Base-by-base conservation (phyloP, 306 rosid genomes). In the Vigna angularis region DNA sequence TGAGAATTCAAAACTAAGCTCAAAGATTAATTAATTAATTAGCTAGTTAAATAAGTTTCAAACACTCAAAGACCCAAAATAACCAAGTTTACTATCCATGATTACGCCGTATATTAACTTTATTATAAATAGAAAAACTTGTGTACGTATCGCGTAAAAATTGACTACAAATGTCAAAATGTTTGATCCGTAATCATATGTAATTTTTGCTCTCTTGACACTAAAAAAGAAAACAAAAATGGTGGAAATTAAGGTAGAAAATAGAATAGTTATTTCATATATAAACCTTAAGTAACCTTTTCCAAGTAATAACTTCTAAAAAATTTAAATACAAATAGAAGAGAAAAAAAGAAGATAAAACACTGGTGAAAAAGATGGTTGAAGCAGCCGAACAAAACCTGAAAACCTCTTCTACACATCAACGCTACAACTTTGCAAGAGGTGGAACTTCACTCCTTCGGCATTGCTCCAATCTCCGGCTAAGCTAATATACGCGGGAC, bases 401-500 rank as follows among this genome's bases (percentile, higher is more conserved):
- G 34, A 62, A 16, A 69, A 78, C 28, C 6, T 73, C 34, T 44
- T 10, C 61, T 82, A 85, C 49, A 90, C 92, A 58, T 93, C 93
- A 36, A 90, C 98, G 20, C 56, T 59, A 81, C 98, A 93, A 61
- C 79, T 65, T 42, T 90, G 92, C 61, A 72, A 75, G 48, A 89
- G 40, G 83, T 86, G 90, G 38, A 87, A 84, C 93, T 90, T 90
- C 24, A 86, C 52, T 63, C 86, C 88, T 61, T 30, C 83, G 47
- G 47, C 72, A 16, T 6, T 40, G 44, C 8, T 40, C 24, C 26
- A 64, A 15, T 83, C 83, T 0, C 86, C 81, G 80, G 75, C 53
- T 52, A 87, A 74, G 58, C 79, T 83, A 17, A 93, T 76, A 77
- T 76, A 86, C 16, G 94, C 98, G 0, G 98, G 97, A n/a, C 98